Base-by-base conservation (phyloP, 495 filamentous ascomycete genomes). In the Elaphomyces granulatus region DNA sequence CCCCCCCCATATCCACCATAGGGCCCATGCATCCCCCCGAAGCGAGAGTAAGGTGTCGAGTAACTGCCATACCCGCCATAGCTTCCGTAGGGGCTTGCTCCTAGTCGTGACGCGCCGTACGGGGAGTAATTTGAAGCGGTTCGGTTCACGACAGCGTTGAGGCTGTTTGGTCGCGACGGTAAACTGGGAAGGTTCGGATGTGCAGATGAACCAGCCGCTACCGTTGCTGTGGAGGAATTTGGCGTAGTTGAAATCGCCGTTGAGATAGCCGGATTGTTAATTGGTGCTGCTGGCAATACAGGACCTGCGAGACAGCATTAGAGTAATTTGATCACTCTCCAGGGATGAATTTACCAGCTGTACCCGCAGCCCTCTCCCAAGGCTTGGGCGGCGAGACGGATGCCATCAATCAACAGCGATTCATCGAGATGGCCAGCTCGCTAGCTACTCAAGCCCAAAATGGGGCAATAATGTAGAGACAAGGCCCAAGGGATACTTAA, bases 321-420 rank as follows among this genome's bases (percentile, higher is more conserved):
- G n/a, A n/a, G n/a, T n/a, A n/a, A n/a, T n/a, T n/a, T n/a, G n/a
- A 41, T 44, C 30, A 44, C 35, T 16, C 42, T 44, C 1, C 21
- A n/a, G n/a, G n/a, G n/a, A 28, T 28, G 15, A 17, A 60, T 48
- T 57, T 57, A 66, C 70, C 58, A 49, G 73, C 63, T 43, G 70
- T 55, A 38, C 74, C 73, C 56, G 83, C 80, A 41, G 74, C 71
- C 56, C 77, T 75, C 63, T 96, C 88, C 88, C 88, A 96, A 15
- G 88, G 88, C 63, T 96, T 96, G 26, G 88, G 88, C 49, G 88
- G 88, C 62, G 87, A 88, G 47, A 76, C 74, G 67, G 65, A 60
- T 54, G 64, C 64, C 64, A 68, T 68, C 41, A 40, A 36, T 56
- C 49, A 55, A 37, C 45, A 53, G 48, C 38, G 43, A 56, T 37